phyloP scores from a whole-genome alignment of 441 rosid genomes.

The Pelargonium citronellum region DNA sequence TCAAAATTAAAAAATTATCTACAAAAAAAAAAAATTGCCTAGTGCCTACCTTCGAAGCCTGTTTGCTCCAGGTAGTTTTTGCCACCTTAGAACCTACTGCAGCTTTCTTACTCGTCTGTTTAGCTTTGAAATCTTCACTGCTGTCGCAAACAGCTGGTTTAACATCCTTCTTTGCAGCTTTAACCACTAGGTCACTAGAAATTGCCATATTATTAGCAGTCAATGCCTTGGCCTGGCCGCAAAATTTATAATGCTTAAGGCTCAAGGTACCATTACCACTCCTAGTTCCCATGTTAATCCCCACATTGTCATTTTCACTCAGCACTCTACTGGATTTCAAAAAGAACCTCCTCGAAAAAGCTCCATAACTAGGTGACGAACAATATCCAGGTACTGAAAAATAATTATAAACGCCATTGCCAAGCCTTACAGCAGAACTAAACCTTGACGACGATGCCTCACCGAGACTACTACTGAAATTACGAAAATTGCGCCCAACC shows the following conservation, averaged over 20 bases:
- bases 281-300: slow-evolving; percentile 21
- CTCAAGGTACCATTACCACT: slow-evolving; percentile 17
- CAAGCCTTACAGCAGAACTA: slow-evolving; percentile 23
- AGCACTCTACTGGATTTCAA: slow-evolving; percentile 33
- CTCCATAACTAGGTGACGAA: slow-evolving; percentile 20
- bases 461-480: not conserved
- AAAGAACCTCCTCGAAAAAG: slow-evolving; percentile 34
- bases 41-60: slow-evolving; percentile 38
- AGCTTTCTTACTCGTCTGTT: slow-evolving; percentile 33
- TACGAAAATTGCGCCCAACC: not conserved
- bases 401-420: slow-evolving; percentile 21
- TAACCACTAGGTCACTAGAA: slow-evolving; percentile 28
- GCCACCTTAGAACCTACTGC: slow-evolving; percentile 23
- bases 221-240: slow-evolving; percentile 36
- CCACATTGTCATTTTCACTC: slow-evolving; percentile 20
- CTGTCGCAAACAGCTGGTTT: slow-evolving; percentile 17
- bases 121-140: not conserved
- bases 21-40: slow-evolving; percentile 17
- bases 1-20: not conserved
- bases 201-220: slow-evolving; percentile 27
- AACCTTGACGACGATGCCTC: slow-evolving; percentile 17
- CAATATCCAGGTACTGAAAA: slow-evolving; percentile 8
- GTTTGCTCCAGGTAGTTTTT: slow-evolving; percentile 24
- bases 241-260: slow-evolving; percentile 26
- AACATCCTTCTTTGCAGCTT: slow-evolving; percentile 25